These are phyloP conservation scores for Solanum ossicruentum DNA, from an alignment of 257 asterid genomes.

Conservation along the genomic window DNA sequence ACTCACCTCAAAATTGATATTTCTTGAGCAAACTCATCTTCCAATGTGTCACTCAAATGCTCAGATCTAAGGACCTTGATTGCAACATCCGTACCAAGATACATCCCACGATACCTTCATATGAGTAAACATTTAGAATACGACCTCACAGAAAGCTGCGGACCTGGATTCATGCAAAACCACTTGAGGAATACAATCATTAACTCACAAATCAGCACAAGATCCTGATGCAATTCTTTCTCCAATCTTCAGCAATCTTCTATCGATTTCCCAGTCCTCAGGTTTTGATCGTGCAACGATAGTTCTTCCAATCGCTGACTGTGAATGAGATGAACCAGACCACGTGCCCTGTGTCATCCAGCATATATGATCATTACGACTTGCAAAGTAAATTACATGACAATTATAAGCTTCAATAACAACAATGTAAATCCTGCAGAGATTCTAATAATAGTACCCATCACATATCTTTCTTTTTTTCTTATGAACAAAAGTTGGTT, in stretches of 20 bases:
- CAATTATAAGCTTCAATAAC: not conserved
- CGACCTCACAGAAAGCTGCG: not conserved
- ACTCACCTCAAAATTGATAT: conserved; percentile 62
- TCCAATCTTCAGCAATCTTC: conserved; percentile 65
- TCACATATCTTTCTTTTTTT: not conserved
- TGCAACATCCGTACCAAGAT: conserved; percentile 75
- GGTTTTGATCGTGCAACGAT: conserved; percentile 20
- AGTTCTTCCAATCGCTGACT: conserved; percentile 29
- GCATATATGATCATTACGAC: not conserved
- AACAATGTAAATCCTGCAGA: not conserved
- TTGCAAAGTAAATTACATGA: not conserved
- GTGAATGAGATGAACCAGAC: conserved; percentile 52
- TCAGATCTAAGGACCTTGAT: conserved; percentile 71
- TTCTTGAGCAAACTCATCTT: conserved; percentile 73
- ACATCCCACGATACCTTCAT: conserved; percentile 68
- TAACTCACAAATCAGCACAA: conserved; percentile 76
- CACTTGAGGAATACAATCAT: not conserved
- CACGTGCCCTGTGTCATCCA: conserved; percentile 48
- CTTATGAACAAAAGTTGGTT: not conserved
- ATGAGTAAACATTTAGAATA: conserved; percentile 3
- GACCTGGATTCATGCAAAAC: not conserved
- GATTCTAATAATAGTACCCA: not conserved
- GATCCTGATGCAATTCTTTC: conserved; percentile 86
- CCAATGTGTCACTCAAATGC: conserved; percentile 55
- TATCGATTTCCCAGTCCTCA: conserved; percentile 67